A percentile compares a stretch with the other conserved stretches of the same genome.
phyloP scores from a whole-genome alignment of 495 filamentous ascomycete genomes.

The Aspergillus egyptiacus region DNA sequence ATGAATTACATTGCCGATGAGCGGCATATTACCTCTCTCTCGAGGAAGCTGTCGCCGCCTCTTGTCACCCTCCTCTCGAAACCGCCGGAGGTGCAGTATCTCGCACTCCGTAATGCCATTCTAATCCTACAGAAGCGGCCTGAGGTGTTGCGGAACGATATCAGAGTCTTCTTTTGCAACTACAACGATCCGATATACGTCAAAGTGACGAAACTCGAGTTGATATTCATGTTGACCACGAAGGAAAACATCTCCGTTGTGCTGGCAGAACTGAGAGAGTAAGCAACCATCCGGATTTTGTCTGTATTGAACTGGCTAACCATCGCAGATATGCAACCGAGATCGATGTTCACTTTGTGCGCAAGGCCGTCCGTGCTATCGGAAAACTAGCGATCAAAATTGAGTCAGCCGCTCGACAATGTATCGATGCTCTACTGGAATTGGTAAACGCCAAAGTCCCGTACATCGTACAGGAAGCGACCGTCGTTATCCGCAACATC shows the following conservation, averaged over 20 bases:
- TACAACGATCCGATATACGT: constrained; percentile 99
- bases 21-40: constrained; percentile 82
- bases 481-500: constrained; percentile 97
- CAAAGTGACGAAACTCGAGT: constrained; percentile 97
- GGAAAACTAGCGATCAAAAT: constrained; percentile 99
- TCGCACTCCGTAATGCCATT: constrained; percentile 89
- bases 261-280: constrained; percentile 89
- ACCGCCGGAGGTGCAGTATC: constrained; percentile 94
- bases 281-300: constrained; percentile 14
- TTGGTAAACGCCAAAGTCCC: constrained; percentile 96
- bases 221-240: constrained; percentile 98
- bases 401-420: constrained; percentile 81
- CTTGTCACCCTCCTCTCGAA: constrained; percentile 94
- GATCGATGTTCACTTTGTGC: constrained; percentile 97
- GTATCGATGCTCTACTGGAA: constrained; percentile 88
- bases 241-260: constrained; percentile 96
- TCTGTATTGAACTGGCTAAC: not conserved
- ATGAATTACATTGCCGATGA: constrained; percentile 98
- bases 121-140: constrained; percentile 90
- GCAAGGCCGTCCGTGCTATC: constrained; percentile 95
- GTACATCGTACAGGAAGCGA: constrained; percentile 99
- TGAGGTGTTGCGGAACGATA: constrained; percentile 92
- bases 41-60: constrained; percentile 89
- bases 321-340: constrained; percentile 75
- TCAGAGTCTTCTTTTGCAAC: constrained; percentile 99